phyloP scores from a whole-genome alignment of 2,329 filamentous ascomycete species.

The Gnomoniopsis smithogilvyi region DNA sequence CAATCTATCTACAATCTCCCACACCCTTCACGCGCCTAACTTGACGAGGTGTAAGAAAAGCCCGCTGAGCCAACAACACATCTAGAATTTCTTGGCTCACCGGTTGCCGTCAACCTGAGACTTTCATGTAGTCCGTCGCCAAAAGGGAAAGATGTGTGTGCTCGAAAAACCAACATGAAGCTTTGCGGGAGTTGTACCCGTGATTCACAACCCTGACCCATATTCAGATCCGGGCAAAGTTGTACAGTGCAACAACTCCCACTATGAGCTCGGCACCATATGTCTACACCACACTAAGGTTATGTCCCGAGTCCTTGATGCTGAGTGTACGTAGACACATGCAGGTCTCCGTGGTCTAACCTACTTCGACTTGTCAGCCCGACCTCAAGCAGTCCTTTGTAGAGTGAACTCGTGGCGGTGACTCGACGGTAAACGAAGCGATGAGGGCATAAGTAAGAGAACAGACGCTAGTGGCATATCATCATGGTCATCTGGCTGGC shows the following conservation, averaged over 20 bases:
- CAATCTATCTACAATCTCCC: background rate
- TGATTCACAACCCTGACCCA: background rate
- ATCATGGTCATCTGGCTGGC: background rate
- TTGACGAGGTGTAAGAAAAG: background rate
- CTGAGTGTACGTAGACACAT: background rate
- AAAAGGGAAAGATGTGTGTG: background rate
- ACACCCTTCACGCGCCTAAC: background rate
- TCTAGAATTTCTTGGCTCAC: background rate
- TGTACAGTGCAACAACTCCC: background rate
- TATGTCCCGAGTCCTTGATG: background rate
- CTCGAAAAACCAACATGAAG: too few species aligned
- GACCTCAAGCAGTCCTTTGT: background rate
- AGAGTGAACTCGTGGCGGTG: background rate
- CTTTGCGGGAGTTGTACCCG: background rate
- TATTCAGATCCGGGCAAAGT: background rate
- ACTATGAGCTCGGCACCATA: background rate
- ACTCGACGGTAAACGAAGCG: background rate
- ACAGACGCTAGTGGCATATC: background rate
- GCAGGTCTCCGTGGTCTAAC: background rate
- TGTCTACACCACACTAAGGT: background rate
- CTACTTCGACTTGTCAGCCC: background rate
- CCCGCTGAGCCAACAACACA: background rate
- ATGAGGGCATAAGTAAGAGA: too few species aligned
- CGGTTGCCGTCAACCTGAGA: constrained; percentile 8
- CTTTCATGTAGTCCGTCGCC: constrained; percentile 6